Percentiles rank a stretch among this genome's conserved stretches.
Evolutionary conservation across 1,284 basidiomycete species (phyloP).

Genomic region (Marasmius sp.): DNA sequence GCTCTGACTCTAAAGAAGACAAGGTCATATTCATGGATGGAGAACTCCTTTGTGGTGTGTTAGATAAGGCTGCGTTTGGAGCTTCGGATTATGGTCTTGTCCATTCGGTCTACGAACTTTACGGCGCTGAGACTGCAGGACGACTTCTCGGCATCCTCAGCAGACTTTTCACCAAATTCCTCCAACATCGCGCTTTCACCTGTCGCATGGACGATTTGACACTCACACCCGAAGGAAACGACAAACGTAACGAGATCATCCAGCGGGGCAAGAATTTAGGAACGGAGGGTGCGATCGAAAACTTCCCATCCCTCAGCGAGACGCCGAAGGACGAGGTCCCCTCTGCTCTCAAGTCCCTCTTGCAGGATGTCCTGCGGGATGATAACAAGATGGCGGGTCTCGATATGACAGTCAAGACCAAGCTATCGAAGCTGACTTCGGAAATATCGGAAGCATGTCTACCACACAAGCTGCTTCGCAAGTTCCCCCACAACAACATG

Average conservation of each 20-base stretch:
- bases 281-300: slow-evolving; percentile 86
- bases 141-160: slow-evolving; percentile 91
- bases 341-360: slow-evolving; percentile 52
- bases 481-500: slow-evolving; percentile 99
- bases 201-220: slow-evolving; percentile 99
- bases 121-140: slow-evolving; percentile 89
- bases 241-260: slow-evolving; percentile 69
- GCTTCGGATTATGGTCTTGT: slow-evolving; percentile 96
- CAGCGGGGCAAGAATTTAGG: slow-evolving; percentile 73
- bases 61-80: slow-evolving; percentile 98
- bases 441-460: slow-evolving; percentile 90
- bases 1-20: slow-evolving; percentile 76
- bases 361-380: slow-evolving; percentile 95
- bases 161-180: slow-evolving; percentile 94
- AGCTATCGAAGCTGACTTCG: slow-evolving; percentile 82
- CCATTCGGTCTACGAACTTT: slow-evolving; percentile 99
- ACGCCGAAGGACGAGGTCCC: slow-evolving; percentile 53
- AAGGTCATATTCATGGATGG: slow-evolving; percentile 91
- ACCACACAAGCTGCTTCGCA: slow-evolving; percentile 85
- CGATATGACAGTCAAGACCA: slow-evolving; percentile 89
- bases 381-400: slow-evolving; percentile 97
- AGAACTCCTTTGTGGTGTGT: slow-evolving; percentile 87
- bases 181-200: slow-evolving; percentile 96
- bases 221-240: slow-evolving; percentile 83
- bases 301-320: slow-evolving; percentile 72